Percentiles rank a stretch among this genome's conserved stretches.
Conservation (phyloP, 768 basidiomycete species). For the Macrolepiota albuminosa region DNA sequence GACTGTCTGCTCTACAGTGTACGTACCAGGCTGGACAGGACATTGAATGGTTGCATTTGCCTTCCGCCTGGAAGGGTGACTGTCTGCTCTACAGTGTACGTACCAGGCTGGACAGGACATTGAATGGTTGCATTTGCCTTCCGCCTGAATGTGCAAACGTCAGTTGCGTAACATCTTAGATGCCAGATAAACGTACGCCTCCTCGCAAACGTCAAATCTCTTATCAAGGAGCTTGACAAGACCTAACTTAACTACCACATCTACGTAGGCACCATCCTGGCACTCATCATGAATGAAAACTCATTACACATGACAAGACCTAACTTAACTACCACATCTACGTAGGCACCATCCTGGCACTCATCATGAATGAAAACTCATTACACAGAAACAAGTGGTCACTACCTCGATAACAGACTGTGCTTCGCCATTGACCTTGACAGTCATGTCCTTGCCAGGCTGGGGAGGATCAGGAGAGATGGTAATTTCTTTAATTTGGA, state of each 20-base stretch:
- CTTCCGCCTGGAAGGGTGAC: constrained; percentile 78
- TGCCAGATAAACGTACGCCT: constrained; percentile 66
- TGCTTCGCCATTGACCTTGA: constrained; percentile 66
- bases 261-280: constrained; percentile 88
- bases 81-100: constrained; percentile 73
- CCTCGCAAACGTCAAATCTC: constrained; percentile 84
- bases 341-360: constrained; percentile 82
- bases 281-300: neutral
- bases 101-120: constrained; percentile 77
- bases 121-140: constrained; percentile 71
- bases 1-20: constrained; percentile 80
- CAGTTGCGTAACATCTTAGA: neutral
- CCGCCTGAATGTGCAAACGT: constrained; percentile 38
- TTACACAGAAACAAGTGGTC: neutral
- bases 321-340: constrained; percentile 88
- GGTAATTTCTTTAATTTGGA: constrained; percentile 67
- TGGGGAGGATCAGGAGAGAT: constrained; percentile 86
- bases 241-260: constrained; percentile 92
- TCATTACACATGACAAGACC: constrained; percentile 58
- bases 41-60: constrained; percentile 78
- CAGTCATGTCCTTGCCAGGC: constrained; percentile 85
- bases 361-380: neutral
- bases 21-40: constrained; percentile 69
- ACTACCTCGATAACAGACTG: constrained; percentile 59
- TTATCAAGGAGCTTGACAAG: constrained; percentile 84